Conservation (phyloP, 345 rosid species). For the Syzygium aqueum region DNA sequence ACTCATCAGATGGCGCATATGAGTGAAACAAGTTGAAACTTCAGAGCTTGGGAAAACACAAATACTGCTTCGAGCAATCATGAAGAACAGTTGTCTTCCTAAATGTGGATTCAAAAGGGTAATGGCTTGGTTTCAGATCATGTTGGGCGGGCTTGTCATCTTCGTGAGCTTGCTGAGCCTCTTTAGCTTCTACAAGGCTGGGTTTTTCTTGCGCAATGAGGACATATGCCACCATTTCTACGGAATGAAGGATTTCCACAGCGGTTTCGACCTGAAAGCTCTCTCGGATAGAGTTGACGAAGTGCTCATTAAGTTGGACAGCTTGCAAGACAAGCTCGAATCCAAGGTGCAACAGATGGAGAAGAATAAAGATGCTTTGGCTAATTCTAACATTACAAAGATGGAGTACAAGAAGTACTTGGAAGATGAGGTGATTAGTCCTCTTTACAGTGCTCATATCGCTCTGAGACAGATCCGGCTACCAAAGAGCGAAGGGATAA, state of each 20-base stretch:
- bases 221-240: constrained; percentile 56
- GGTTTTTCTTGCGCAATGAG: constrained; percentile 56
- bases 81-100: constrained; percentile 41
- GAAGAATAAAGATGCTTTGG: constrained; percentile 33
- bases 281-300: constrained; percentile 39
- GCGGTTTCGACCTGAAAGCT: constrained; percentile 37
- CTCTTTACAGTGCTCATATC: constrained; percentile 56
- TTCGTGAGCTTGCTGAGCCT: constrained; percentile 59
- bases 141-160: constrained; percentile 57
- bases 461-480: constrained; percentile 60
- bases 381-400: constrained; percentile 20
- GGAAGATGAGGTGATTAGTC: constrained; percentile 65
- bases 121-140: constrained; percentile 53
- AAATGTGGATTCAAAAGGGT: constrained; percentile 41
- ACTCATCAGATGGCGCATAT: constrained; percentile 10
- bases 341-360: constrained; percentile 47
- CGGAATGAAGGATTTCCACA: constrained; percentile 23
- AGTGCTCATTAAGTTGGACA: constrained; percentile 43
- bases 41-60: background rate
- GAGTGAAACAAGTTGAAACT: background rate
- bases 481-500: constrained; percentile 25
- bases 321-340: constrained; percentile 59
- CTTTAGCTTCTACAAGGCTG: constrained; percentile 51
- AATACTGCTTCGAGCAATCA: constrained; percentile 3
- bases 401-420: constrained; percentile 48